Evolutionary conservation across 192 early-diverging fungal species (phyloP), one percentile per base, ranked within the genome.

Genomic region (Cetraspora pellucida): DNA sequence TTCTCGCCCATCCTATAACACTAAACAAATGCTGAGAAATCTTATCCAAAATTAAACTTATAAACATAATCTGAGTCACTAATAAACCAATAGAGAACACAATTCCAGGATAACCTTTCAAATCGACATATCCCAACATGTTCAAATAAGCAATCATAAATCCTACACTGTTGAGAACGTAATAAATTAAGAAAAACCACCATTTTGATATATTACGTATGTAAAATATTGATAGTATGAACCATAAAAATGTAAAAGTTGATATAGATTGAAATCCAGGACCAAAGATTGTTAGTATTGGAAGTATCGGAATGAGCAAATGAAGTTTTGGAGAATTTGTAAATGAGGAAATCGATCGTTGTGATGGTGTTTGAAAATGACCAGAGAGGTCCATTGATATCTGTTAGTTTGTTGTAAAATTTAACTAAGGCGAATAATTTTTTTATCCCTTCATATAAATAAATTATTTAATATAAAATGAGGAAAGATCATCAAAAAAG

Each of bases 251-350:
- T 4, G 71, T 31, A 57, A 72, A 72, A 19, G 55, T 23, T 2
- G 54, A 58, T 43, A 72, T 72, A 2, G 71, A 27, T 44, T 72
- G 71, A 21, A 37, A 72, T 7, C 50, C 55, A 2, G 71, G 71
- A 14, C 71, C 71, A 43, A 72, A 72, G 5, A 25, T 10, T 13
- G 66, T 47, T 27, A 68, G 23, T 6, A 68, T 25, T 13, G 45
- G 19, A 47, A 68, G 46, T 47, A 68, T 27, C 21, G 66, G 66
- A 25, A 68, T n/a, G 2, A 68, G 45, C 0, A 45, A 7, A 8
- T 65, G 63, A 17, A 65, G 25, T 37, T 37, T 37, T 37, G 31
- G 31, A 37, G 31, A 37, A 37, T 37, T 37, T 37, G 31, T 3
- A 37, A 37, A 5, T 37, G 31, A 37, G 5, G 31, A 37, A 37